These are phyloP conservation scores for Penicillium capsulatum DNA, from an alignment of 2,329 filamentous ascomycete genomes.

Conservation along the genomic window DNA sequence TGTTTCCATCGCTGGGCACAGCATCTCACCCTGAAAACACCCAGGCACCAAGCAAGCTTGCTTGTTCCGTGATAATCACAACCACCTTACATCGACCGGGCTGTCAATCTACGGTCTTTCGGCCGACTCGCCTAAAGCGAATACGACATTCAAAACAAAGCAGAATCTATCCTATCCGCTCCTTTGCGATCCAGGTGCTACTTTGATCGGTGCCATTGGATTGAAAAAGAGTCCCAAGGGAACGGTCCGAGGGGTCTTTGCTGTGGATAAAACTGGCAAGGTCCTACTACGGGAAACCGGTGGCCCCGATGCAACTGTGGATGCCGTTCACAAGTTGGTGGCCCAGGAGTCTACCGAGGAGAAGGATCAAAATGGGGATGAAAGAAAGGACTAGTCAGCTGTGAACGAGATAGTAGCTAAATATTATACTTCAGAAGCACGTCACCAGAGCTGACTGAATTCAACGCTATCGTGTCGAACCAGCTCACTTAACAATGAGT, in stretches of 20 bases:
- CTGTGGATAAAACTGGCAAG: conserved; percentile 76
- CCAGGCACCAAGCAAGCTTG: conserved; percentile 89
- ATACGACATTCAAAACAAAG: conserved; percentile 88
- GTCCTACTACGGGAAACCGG: conserved; percentile 71
- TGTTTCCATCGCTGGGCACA: background rate
- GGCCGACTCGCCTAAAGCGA: conserved; percentile 80
- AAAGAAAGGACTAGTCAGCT: background rate
- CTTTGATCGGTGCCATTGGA: conserved; percentile 80
- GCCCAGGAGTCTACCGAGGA: conserved; percentile 37
- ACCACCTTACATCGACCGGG: conserved; percentile 69
- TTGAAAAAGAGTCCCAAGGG: conserved; percentile 78
- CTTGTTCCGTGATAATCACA: conserved; percentile 83
- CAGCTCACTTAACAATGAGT: no score
- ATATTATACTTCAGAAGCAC: no score
- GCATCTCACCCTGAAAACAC: conserved; percentile 9
- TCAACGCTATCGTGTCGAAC: no score
- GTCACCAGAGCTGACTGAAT: no score
- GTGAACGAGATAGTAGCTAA: no score
- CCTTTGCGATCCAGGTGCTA: conserved; percentile 72
- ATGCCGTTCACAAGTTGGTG: conserved; percentile 70
- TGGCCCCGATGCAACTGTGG: conserved; percentile 71
- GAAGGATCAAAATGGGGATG: conserved; percentile 8
- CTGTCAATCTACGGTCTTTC: conserved; percentile 87
- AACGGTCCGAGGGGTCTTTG: conserved; percentile 82
- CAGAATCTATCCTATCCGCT: conserved; percentile 84